Conservation (phyloP, 352 stramenopile genomes). For the Phytophthora sp. region DNA sequence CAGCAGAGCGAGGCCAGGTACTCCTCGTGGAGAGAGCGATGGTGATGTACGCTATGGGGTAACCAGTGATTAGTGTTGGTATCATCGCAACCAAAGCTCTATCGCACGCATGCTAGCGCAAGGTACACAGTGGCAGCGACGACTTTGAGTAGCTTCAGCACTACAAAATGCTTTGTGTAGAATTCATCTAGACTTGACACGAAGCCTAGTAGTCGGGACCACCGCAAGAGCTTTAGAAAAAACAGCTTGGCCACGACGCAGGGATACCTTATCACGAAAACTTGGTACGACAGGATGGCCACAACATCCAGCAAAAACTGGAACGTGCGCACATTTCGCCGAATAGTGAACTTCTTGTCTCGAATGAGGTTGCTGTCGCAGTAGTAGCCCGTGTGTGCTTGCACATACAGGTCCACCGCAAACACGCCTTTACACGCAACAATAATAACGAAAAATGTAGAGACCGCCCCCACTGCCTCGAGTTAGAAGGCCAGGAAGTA, state of each 20-base stretch:
- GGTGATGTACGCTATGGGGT: too few species aligned
- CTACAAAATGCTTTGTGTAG: conserved; percentile 57
- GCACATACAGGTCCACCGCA: conserved; percentile 50
- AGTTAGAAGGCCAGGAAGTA: conserved; percentile 52
- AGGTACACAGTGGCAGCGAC: conserved; percentile 47
- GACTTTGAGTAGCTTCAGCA: conserved; percentile 46
- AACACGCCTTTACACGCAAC: conserved; percentile 50
- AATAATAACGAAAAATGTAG: conserved; percentile 24
- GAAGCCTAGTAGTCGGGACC: conserved; percentile 37
- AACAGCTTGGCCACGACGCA: conserved; percentile 28
- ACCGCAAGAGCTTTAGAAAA: conserved; percentile 47
- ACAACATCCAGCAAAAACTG: conserved; percentile 52
- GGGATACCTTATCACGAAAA: not conserved
- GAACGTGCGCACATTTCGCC: conserved; percentile 48
- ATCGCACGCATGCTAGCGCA: conserved; percentile 28
- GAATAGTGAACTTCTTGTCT: conserved; percentile 34
- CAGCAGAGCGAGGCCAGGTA: not conserved
- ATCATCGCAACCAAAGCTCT: not conserved
- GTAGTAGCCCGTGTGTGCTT: conserved; percentile 61
- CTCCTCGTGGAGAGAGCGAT: not conserved
- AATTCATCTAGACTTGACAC: conserved; percentile 52
- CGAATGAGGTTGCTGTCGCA: conserved; percentile 54
- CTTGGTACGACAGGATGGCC: conserved; percentile 39
- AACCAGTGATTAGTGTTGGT: not conserved
- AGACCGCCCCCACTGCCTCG: conserved; percentile 6